phyloP scores from a whole-genome alignment of 2,329 filamentous ascomycete species.

The Rutstroemia sp. region DNA sequence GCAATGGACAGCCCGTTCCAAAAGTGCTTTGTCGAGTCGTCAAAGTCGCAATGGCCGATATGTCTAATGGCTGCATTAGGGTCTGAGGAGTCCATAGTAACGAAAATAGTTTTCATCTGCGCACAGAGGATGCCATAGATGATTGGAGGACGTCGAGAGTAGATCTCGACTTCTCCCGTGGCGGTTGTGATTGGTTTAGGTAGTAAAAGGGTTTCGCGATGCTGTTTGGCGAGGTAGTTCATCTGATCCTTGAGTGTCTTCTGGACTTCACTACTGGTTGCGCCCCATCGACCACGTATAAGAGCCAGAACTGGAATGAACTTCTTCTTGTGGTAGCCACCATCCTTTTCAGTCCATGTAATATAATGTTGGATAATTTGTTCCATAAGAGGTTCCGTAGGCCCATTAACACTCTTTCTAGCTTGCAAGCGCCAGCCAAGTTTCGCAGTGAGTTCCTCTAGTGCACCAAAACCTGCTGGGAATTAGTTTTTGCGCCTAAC shows the following conservation, averaged over 20 bases:
- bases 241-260: slow-evolving; percentile 22
- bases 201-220: slow-evolving; percentile 20
- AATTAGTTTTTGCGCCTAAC: slow-evolving; percentile 6
- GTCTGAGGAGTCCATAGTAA: slow-evolving; percentile 27
- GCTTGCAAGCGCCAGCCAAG: slow-evolving; percentile 23
- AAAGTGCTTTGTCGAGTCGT: slow-evolving; percentile 23
- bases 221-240: slow-evolving; percentile 22
- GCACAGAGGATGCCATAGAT: slow-evolving; percentile 30
- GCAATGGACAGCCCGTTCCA: slow-evolving; percentile 31
- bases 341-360: slow-evolving; percentile 30
- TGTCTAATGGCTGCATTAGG: slow-evolving; percentile 19
- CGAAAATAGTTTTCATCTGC: slow-evolving; percentile 22
- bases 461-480: slow-evolving; percentile 18
- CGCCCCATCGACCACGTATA: slow-evolving; percentile 16
- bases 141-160: slow-evolving; percentile 23
- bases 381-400: slow-evolving; percentile 23
- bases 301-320: slow-evolving; percentile 25
- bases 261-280: slow-evolving; percentile 14
- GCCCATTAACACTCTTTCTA: slow-evolving; percentile 15
- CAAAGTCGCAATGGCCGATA: slow-evolving; percentile 27
- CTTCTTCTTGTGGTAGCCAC: slow-evolving; percentile 22
- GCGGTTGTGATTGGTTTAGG: slow-evolving; percentile 14
- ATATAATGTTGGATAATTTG: slow-evolving; percentile 27
- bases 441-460: slow-evolving; percentile 18
- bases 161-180: slow-evolving; percentile 18